These are phyloP conservation scores for Diaporthe eres DNA, from an alignment of 2,329 filamentous ascomycete genomes.

Conservation along the genomic window DNA sequence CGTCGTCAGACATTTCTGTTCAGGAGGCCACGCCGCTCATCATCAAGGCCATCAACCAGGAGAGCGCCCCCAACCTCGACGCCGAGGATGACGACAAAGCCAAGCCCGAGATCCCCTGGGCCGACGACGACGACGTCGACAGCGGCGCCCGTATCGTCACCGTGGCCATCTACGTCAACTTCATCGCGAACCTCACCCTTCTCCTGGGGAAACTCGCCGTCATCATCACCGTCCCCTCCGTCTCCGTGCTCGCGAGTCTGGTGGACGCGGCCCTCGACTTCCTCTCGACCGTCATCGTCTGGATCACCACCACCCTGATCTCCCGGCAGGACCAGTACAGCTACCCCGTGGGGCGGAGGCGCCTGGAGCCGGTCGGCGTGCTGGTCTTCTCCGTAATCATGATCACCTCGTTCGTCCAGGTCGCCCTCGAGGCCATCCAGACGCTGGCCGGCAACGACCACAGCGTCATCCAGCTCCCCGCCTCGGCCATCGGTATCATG, in stretches of 20 bases:
- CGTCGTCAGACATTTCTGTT: constrained; percentile 1
- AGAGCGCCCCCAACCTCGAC: constrained; percentile 61
- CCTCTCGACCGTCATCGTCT: constrained; percentile 84
- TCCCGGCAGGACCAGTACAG: constrained; percentile 80
- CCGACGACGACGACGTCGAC: constrained; percentile 80
- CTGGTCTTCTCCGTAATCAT: constrained; percentile 88
- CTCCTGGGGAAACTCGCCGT: constrained; percentile 84
- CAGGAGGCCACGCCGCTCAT: constrained; percentile 16
- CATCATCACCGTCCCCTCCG: constrained; percentile 82
- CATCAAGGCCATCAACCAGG: constrained; percentile 50
- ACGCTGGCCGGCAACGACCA: constrained; percentile 74
- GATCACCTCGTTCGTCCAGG: constrained; percentile 87
- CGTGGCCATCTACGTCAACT: constrained; percentile 90
- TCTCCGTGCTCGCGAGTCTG: constrained; percentile 84
- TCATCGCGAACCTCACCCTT: constrained; percentile 82
- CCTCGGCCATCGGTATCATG: constrained; percentile 86
- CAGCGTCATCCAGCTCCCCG: constrained; percentile 78
- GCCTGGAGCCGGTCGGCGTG: constrained; percentile 83
- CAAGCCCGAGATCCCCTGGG: constrained; percentile 75
- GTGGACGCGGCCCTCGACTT: constrained; percentile 87
- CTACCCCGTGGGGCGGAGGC: constrained; percentile 82
- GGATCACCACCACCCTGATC: constrained; percentile 82
- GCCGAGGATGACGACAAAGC: constrained; percentile 59
- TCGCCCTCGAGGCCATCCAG: constrained; percentile 78
- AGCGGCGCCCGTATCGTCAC: constrained; percentile 82